Base-by-base conservation (phyloP, 1,284 basidiomycete species). In the Cryptococcus floricola region DNA sequence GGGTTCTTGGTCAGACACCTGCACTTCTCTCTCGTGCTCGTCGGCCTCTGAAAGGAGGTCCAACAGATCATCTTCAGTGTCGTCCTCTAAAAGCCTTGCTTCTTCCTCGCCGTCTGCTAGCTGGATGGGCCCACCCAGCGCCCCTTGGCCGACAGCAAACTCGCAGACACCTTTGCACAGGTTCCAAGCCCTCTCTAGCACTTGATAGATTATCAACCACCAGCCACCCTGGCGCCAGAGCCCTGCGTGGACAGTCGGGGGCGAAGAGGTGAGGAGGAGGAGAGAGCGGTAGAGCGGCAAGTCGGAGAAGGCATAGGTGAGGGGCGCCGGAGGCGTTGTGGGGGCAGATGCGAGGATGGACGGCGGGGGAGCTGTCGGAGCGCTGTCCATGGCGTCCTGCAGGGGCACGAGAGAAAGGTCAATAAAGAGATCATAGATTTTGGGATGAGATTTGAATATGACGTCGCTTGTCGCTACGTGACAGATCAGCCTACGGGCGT, bases 111-210 rank as follows among this genome's bases (percentile, higher is more conserved):
- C 65, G 18, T 71, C 67, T 5, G 60, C 61, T 9, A 73, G 57
- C 13, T 51, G 49, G 6, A 69, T 50, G 6, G 53, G 53, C 3
- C 63, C 63, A 14, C 55, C 55, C 13, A 19, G 27, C 8, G 56
- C 54, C 1, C 58, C 63, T 9, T 65, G 54, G 4, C 71, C 73
- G 1, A 72, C 54, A 2, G 73, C 73, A 51, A 69, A 75, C 56
- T 70, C 71, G 61, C 73, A 75, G 34, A 75, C 70, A 13, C 73
- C 73, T 5, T 67, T 61, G 58, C 73, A 75, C 2, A 75, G 52
- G 25, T 57, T 56, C 67, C 68, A 75, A 14, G 68, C 48, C 18
- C 61, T 51, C 50, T 68, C 67, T 14, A 70, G 50, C 25, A 75
- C 38, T 55, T 71, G 69, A 31, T 70, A 73, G 28, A 68, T 63